phyloP scores from a whole-genome alignment of 371 early-diverging fungal genomes.

The Mucor sp. region DNA sequence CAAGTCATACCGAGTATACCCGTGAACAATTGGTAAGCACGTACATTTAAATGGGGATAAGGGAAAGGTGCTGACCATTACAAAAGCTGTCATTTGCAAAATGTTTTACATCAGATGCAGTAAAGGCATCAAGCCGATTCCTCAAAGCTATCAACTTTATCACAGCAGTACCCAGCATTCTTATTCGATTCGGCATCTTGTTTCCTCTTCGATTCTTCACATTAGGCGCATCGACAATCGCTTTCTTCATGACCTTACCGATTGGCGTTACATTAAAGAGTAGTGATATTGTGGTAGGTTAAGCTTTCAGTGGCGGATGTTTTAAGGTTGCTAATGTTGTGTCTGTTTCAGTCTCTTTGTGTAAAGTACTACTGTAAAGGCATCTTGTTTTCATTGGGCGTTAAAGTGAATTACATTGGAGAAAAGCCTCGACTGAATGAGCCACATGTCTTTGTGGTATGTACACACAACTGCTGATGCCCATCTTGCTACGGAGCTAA shows the following conservation, averaged over 20 bases:
- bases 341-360: slow-evolving; percentile 43
- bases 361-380: slow-evolving; percentile 66
- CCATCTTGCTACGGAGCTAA: background rate
- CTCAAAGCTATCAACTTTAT: slow-evolving; percentile 1
- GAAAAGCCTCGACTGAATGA: slow-evolving; percentile 54
- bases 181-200: slow-evolving; percentile 40
- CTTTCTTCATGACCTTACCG: slow-evolving; percentile 40
- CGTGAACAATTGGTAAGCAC: slow-evolving; percentile 38
- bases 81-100: slow-evolving; percentile 36
- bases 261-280: slow-evolving; percentile 36
- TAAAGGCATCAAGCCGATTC: background rate
- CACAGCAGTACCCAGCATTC: slow-evolving; percentile 25
- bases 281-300: slow-evolving; percentile 34
- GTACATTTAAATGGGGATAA: background rate
- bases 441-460: slow-evolving; percentile 72
- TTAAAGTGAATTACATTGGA: slow-evolving; percentile 64
- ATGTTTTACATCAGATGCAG: slow-evolving; percentile 31
- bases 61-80: background rate
- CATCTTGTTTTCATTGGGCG: slow-evolving; percentile 62
- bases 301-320: background rate
- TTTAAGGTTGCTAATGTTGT: background rate
- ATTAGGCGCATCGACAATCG: slow-evolving; percentile 31
- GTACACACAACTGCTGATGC: background rate
- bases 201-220: slow-evolving; percentile 33
- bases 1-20: slow-evolving; percentile 31